Conservation (phyloP, 1,139 yeast genomes). For the Pichia sp. region DNA sequence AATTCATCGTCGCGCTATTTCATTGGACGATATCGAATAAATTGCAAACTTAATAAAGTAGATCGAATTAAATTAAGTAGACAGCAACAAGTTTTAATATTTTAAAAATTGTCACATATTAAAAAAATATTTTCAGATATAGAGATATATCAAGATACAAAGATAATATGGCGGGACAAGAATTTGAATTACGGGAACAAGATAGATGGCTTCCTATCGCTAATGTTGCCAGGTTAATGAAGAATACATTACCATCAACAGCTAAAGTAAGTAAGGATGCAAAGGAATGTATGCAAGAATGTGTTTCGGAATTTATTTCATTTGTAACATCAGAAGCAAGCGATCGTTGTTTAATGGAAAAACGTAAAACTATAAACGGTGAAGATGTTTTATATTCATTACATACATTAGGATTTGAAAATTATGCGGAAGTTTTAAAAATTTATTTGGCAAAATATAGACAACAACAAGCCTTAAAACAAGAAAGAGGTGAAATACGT, state of each 20-base stretch:
- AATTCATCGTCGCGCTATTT: slow-evolving; percentile 1
- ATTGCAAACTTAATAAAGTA: too few species aligned
- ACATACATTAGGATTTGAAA: slow-evolving; percentile 74
- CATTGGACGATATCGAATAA: slow-evolving; percentile 6
- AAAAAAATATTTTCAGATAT: too few species aligned
- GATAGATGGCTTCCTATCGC: slow-evolving; percentile 86
- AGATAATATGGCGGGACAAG: slow-evolving; percentile 20
- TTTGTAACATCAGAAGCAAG: slow-evolving; percentile 84
- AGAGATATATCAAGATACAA: too few species aligned
- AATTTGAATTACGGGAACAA: slow-evolving; percentile 62
- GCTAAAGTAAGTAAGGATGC: slow-evolving; percentile 96
- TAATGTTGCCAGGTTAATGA: slow-evolving; percentile 89
- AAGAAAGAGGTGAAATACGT: slow-evolving; percentile 51
- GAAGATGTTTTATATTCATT: slow-evolving; percentile 65
- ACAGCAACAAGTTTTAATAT: too few species aligned
- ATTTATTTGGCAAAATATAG: slow-evolving; percentile 76
- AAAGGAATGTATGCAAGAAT: slow-evolving; percentile 95
- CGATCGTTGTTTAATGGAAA: slow-evolving; percentile 66
- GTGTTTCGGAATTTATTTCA: slow-evolving; percentile 88
- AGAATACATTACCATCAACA: slow-evolving; percentile 75
- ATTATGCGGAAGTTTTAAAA: slow-evolving; percentile 73
- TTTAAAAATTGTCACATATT: too few species aligned
- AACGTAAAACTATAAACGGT: slow-evolving; percentile 76
- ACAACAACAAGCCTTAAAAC: slow-evolving; percentile 66
- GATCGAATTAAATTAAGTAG: too few species aligned